Base-by-base conservation (phyloP, 345 rosid species). In the Rhodamnia rubescens region DNA sequence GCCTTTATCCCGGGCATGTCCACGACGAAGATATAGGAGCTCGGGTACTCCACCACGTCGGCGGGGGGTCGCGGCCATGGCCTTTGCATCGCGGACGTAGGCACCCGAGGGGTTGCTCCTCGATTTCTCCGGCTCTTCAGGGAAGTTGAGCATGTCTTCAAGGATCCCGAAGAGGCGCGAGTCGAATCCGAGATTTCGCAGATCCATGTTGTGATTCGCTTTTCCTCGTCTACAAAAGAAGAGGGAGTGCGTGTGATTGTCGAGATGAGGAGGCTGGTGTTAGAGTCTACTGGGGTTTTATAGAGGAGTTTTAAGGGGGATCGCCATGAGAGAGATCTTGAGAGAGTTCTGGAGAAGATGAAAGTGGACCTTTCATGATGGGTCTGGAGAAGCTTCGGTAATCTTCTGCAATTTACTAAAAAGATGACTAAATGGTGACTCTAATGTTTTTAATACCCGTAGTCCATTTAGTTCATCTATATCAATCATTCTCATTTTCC, bases 41-140 rank as follows among this genome's bases (percentile, higher is more conserved):
- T 88, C 0, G 92, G 91, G 10, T 86, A 90, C 87, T 96, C 98
- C 51, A 89, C 91, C 14, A 93, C 94, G 53, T 95, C 99, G 0
- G 98, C 98, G 0, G 98, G n/a, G n/a, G 4, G 99, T 96, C 0
- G 92, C 89, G 5, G 98, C 96, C 99, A 95, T 96, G 0, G 98
- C 98, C 83, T 91, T 92, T 0, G 96, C 94, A 6, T 96, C 96
- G 0, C 97, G 87, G 11, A 93, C 88, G 83, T 94, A 96, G 27
- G 89, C 88, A 20, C 91, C 90, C 0, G 98, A 87, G 0, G 95
- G 96, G 57, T 84, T 50, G 47, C 22, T 50, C 69, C 40, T 52
- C 21, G 74, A n/a, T 11, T 74, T 89, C 7, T 90, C 95, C 22
- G 90, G 88, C 74, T 61, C 40, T 10, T 61, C 42, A 0, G 86